A percentile compares a stretch with the other conserved stretches of the same genome.
phyloP scores from a whole-genome alignment of 208 protist species.

The Angomonas ambiguus region DNA sequence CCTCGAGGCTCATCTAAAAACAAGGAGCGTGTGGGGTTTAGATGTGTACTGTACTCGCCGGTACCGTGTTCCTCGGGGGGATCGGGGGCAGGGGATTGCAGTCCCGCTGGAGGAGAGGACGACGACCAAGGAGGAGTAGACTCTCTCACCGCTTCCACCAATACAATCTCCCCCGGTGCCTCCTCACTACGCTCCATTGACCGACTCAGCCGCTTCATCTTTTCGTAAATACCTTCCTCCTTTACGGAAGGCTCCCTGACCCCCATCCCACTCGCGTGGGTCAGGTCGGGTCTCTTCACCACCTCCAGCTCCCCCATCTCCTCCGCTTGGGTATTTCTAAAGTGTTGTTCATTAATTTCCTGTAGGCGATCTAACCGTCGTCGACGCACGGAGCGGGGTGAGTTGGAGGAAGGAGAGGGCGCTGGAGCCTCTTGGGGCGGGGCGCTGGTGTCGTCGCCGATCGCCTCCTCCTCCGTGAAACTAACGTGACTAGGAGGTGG shows the following conservation, averaged over 20 bases:
- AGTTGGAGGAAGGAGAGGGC: background rate
- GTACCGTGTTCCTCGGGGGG: background rate
- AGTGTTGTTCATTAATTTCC: background rate
- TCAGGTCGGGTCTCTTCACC: background rate
- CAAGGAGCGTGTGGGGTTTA: background rate
- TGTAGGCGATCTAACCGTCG: background rate
- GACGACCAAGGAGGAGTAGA: background rate
- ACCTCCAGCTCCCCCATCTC: background rate
- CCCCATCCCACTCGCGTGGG: background rate
- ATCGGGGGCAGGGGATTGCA: background rate
- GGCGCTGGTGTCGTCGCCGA: background rate
- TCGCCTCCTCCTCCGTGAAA: background rate
- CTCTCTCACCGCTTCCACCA: background rate
- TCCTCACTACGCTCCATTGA: background rate
- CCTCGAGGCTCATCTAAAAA: background rate
- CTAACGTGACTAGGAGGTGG: background rate
- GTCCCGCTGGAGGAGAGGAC: background rate
- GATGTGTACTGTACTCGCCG: background rate
- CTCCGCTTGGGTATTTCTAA: background rate
- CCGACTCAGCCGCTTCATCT: conserved; percentile 2
- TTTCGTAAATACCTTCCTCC: conserved; percentile 1
- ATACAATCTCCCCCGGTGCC: background rate
- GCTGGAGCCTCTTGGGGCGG: background rate
- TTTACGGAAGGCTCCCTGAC: background rate
- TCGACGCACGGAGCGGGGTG: background rate